Conservation (phyloP, 2,329 filamentous ascomycete genomes). For the Neoscytalidium dimidiatum region DNA sequence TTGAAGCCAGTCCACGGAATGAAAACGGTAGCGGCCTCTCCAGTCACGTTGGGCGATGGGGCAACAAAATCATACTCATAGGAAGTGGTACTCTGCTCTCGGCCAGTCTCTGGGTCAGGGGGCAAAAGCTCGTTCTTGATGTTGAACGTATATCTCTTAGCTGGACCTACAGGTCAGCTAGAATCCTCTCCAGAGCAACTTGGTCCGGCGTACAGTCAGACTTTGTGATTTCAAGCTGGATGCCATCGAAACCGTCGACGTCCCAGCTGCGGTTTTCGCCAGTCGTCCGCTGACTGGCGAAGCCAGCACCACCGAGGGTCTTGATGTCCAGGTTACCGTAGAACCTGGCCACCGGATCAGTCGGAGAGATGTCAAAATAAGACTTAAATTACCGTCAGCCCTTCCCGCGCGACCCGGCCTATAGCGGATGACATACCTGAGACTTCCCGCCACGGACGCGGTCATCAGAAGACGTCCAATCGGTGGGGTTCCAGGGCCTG, state of each 20-base stretch:
- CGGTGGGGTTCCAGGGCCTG: conserved; percentile 60
- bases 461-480: conserved; percentile 74
- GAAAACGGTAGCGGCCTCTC: conserved; percentile 45
- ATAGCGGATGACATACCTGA: conserved; percentile 37
- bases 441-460: conserved; percentile 75
- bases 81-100: conserved; percentile 70
- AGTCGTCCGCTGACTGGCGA: conserved; percentile 74
- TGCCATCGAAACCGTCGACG: conserved; percentile 62
- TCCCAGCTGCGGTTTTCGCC: conserved; percentile 62
- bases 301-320: conserved; percentile 77
- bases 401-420: background rate
- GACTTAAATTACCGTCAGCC: conserved; percentile 40
- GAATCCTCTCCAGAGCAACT: background rate
- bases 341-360: conserved; percentile 54
- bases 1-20: conserved; percentile 67
- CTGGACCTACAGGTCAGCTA: conserved; percentile 23
- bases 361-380: conserved; percentile 44
- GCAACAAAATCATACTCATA: conserved; percentile 71
- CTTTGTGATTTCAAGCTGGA: conserved; percentile 55
- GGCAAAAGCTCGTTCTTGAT: conserved; percentile 70
- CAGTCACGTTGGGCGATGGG: conserved; percentile 11
- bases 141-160: conserved; percentile 71
- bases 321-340: conserved; percentile 71
- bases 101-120: conserved; percentile 59
- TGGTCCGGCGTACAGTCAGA: conserved; percentile 50